Percentiles rank a stretch among this genome's conserved stretches.
Conservation (phyloP, 768 basidiomycete species). For the Wakefieldia striispora region DNA sequence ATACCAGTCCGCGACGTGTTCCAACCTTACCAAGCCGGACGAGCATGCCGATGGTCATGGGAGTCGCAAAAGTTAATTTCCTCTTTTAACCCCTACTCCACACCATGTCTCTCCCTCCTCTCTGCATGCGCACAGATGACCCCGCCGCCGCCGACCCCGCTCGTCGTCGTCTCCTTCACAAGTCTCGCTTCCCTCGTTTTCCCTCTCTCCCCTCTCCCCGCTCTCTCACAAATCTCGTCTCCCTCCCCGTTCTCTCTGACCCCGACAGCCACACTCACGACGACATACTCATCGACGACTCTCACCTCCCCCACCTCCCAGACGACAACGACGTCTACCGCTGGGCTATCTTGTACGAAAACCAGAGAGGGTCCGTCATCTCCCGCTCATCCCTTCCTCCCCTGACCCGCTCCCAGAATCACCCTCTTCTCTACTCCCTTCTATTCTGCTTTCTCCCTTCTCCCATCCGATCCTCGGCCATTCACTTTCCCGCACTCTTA, state of each 20-base stretch:
- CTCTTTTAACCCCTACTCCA: constrained; percentile 1
- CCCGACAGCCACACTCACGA: not conserved
- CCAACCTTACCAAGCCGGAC: constrained; percentile 11
- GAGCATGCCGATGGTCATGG: constrained; percentile 16
- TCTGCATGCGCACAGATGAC: constrained; percentile 38
- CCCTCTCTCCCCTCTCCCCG: constrained; percentile 35
- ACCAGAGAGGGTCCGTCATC: constrained; percentile 69
- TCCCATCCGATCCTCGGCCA: constrained; percentile 70
- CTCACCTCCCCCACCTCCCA: constrained; percentile 20
- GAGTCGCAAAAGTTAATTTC: not conserved
- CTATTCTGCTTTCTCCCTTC: constrained; percentile 67
- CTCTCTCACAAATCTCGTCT: not conserved
- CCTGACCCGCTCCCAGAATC: constrained; percentile 37
- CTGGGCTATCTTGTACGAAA: constrained; percentile 82
- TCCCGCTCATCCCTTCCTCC: not conserved
- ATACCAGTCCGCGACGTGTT: constrained; percentile 5
- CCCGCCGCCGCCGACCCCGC: constrained; percentile 44
- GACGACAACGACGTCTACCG: constrained; percentile 54
- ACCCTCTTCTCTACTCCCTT: constrained; percentile 71
- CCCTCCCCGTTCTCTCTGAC: not conserved
- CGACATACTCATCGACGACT: constrained; percentile 34
- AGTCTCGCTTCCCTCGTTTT: constrained; percentile 30
- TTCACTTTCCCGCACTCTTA: constrained; percentile 59
- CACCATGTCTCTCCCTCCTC: constrained; percentile 35
- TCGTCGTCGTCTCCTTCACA: constrained; percentile 42